Base-by-base conservation (phyloP, 169 alveolate genomes). In the Babesia microti region DNA sequence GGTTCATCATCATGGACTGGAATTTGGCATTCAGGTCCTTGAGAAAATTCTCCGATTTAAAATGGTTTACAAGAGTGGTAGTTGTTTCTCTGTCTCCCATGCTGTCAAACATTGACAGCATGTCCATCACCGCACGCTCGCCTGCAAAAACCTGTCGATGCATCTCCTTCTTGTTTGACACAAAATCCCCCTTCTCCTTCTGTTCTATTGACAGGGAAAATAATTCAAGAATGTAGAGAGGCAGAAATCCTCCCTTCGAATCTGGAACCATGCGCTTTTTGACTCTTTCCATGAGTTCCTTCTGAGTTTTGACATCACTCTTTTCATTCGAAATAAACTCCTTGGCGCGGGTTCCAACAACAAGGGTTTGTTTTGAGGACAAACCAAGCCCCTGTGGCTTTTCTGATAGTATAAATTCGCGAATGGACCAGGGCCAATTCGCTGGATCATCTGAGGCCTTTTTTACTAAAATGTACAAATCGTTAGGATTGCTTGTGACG, bases 371-470 rank as follows among this genome's bases (percentile, higher is more conserved):
- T 42, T 78, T 69, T 5, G 81, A 70, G 15, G 80, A 69, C n/a
- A 84, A 66, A 0, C 92, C 92, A 1, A 84, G 68, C 3, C 89
- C 92, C 18, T 61, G 41, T 0, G 91, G 91, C 9, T 72, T 72
- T 0, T 83, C 63, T 6, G 72, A 61, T 35, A 84, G 56, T 18
- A 83, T 78, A 61, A 83, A 83, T 59, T 83, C 91, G 41, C 73
- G 47, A 17, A 83, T 44, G 36, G 68, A 60, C 84, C 90, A 84
- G 4, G 92, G 92, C 92, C 92, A 84, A 54, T 84, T 84, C 35
- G 91, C 88, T 6, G 92, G 92, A 40, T 84, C 92, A 40, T 84
- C 92, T 12, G 84, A 58, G 23, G 91, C 88, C 56, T 82, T 84
- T 41, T 83, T 84, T 17, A 84, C 92, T 43, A 83, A 61, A 17